Base-by-base conservation (phyloP, 192 early-diverging fungal species). In the Gryganskiella cystojenkinii region DNA sequence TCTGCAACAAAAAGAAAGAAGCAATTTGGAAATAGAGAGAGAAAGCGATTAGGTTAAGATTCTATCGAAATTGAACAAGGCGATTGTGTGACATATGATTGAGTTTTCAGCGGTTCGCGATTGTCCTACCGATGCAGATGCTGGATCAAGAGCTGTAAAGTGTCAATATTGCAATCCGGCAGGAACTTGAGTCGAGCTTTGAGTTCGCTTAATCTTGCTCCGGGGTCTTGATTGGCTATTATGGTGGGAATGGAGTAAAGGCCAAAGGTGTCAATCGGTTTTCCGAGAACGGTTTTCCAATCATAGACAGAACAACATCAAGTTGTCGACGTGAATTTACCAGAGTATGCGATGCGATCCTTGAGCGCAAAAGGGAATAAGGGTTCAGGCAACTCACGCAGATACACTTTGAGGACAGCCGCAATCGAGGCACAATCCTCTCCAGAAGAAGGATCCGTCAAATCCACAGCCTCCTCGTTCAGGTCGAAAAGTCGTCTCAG, bases 321-420 rank as follows among this genome's bases (percentile, higher is more conserved):
- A 51, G 7, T 37, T 4, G 17, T 10, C 25, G 17, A 31, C 25
- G 4, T 10, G 27, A 58, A 67, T 84, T 65, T 89, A 85, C 84
- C 64, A 28, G 88, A 84, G 64, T 90, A 89, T 46, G 81, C 81
- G 44, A 79, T 61, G 15, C 90, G 67, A 24, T 89, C 89, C 9
- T 79, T 80, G 11, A 86, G 46, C 4, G 79, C 53, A 55, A 90
- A 88, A 0, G 84, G 79, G 56, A 91, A 85, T 19, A 92, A 57
- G 43, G 91, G 91, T 17, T 84, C 72, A 11, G 91, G 84, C 14
- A 92, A 67, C 58, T 90, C 86, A 35, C 91, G 74, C 4, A 92
- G 71, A 64, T 89, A 92, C 19, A 88, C 74, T 57, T 92, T 92
- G 6, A 92, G 73, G 6, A 92, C 67, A 1, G 81, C 84, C 0